Percentiles rank a stretch among this genome's conserved stretches.
These are phyloP conservation scores for Colletotrichum brevisporum DNA, from an alignment of 2,329 filamentous ascomycete genomes.

Conservation along the genomic window DNA sequence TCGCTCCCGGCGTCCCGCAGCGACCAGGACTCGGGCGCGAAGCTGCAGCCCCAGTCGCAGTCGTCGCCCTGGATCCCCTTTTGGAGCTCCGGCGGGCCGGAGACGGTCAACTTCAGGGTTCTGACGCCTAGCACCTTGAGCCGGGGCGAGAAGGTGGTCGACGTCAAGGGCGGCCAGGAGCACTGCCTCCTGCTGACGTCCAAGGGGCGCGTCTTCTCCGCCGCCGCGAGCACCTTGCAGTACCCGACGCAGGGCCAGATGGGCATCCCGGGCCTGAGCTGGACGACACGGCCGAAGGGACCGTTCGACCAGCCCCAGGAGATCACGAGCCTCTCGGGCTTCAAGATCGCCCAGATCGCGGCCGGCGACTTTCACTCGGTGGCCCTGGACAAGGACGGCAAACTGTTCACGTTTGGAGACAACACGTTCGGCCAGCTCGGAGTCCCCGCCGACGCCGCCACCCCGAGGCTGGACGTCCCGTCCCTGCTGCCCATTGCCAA, in stretches of 20 bases:
- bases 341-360: conserved; percentile 81
- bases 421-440: conserved; percentile 93
- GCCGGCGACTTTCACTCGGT: conserved; percentile 90
- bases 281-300: conserved; percentile 81
- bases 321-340: conserved; percentile 78
- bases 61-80: conserved; percentile 80
- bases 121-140: conserved; percentile 75
- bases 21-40: conserved; percentile 77
- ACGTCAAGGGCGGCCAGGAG: conserved; percentile 84
- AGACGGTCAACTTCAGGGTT: conserved; percentile 77
- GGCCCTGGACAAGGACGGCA: conserved; percentile 80
- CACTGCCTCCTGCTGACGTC: conserved; percentile 90
- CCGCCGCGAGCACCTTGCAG: conserved; percentile 82
- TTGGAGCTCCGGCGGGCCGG: conserved; percentile 63
- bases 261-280: conserved; percentile 86
- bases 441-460: conserved; percentile 76
- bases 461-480: conserved; percentile 77
- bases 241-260: conserved; percentile 90
- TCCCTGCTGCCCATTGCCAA: conserved; percentile 77
- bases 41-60: conserved; percentile 66
- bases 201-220: conserved; percentile 87
- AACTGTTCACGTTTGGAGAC: conserved; percentile 90
- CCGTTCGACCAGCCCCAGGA: conserved; percentile 88
- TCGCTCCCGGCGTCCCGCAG: conserved; percentile 83
- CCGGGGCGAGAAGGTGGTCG: conserved; percentile 80